Evolutionary conservation across 2,329 filamentous ascomycete species (phyloP).

Genomic region (Colletotrichum cordylinicola): DNA sequence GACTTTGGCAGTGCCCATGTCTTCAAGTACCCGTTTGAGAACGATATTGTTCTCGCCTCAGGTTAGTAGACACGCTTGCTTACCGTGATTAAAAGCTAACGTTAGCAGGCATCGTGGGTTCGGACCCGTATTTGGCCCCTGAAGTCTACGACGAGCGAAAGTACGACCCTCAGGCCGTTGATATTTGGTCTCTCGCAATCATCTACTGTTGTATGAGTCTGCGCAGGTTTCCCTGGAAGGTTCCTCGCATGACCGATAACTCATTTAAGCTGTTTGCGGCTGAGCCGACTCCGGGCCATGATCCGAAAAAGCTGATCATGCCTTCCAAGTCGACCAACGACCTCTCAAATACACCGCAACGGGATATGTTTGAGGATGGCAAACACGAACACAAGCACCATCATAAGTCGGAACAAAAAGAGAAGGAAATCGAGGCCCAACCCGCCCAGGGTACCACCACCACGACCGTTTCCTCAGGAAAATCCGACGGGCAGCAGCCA

Average conservation of each 20-base stretch:
- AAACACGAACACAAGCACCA: slow-evolving; percentile 29
- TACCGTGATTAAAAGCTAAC: neutral
- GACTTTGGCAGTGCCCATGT: slow-evolving; percentile 98
- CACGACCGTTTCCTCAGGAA: slow-evolving; percentile 1
- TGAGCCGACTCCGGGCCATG: slow-evolving; percentile 77
- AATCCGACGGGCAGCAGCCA: slow-evolving; percentile 18
- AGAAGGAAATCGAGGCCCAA: slow-evolving; percentile 4
- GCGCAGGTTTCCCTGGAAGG: slow-evolving; percentile 95
- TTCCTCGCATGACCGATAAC: slow-evolving; percentile 89
- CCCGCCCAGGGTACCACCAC: slow-evolving; percentile 23
- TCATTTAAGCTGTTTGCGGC: slow-evolving; percentile 94
- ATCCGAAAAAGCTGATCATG: slow-evolving; percentile 58
- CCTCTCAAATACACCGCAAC: slow-evolving; percentile 41
- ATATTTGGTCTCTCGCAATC: slow-evolving; percentile 98
- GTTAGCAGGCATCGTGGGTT: slow-evolving; percentile 69
- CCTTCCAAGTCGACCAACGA: slow-evolving; percentile 52
- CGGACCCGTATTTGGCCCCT: slow-evolving; percentile 94
- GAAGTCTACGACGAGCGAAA: slow-evolving; percentile 94
- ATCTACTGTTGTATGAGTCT: slow-evolving; percentile 99
- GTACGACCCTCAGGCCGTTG: slow-evolving; percentile 92
- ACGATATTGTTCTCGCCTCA: slow-evolving; percentile 79
- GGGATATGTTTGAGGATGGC: slow-evolving; percentile 42
- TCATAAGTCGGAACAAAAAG: neutral
- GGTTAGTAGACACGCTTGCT: slow-evolving; percentile 59
- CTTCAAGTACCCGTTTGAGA: slow-evolving; percentile 97